phyloP scores from a whole-genome alignment of 148 eudicot species.

The Dianthus caryophyllus region DNA sequence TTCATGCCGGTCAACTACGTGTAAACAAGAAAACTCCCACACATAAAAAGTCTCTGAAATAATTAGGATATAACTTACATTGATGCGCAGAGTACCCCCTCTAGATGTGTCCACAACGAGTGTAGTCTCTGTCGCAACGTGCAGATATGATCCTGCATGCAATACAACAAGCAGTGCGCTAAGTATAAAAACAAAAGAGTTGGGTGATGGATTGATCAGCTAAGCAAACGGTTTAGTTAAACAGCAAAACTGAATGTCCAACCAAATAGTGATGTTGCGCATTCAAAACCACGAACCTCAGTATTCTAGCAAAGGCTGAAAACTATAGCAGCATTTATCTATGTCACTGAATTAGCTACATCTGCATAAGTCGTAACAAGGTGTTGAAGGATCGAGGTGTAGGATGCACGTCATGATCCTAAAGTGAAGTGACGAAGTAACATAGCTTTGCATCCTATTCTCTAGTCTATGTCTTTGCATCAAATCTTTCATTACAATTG shows the following conservation, averaged over 20 bases:
- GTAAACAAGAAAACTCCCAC: not conserved
- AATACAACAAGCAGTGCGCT: not conserved
- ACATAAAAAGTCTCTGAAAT: not conserved
- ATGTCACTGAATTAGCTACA: not conserved
- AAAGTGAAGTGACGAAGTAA: too few species aligned
- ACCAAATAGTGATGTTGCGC: not conserved
- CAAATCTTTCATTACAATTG: too few species aligned
- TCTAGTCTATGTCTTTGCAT: too few species aligned
- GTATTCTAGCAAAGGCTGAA: not conserved
- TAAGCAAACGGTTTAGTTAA: not conserved
- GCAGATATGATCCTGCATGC: constrained; percentile 63
- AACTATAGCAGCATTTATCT: not conserved
- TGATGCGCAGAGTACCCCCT: constrained; percentile 68
- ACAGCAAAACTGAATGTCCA: not conserved
- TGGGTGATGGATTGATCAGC: not conserved
- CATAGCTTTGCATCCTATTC: not conserved
- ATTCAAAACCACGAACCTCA: not conserved
- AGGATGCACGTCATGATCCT: too few species aligned
- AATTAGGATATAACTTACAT: constrained; percentile 39
- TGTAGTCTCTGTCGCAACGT: constrained; percentile 58
- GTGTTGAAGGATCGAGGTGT: too few species aligned
- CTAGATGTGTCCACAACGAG: constrained; percentile 91
- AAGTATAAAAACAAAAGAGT: not conserved
- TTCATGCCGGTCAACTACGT: not conserved
- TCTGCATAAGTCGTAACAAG: too few species aligned